Base-by-base conservation (phyloP, 108 stramenopile genomes). In the Skeletonema grethae region DNA sequence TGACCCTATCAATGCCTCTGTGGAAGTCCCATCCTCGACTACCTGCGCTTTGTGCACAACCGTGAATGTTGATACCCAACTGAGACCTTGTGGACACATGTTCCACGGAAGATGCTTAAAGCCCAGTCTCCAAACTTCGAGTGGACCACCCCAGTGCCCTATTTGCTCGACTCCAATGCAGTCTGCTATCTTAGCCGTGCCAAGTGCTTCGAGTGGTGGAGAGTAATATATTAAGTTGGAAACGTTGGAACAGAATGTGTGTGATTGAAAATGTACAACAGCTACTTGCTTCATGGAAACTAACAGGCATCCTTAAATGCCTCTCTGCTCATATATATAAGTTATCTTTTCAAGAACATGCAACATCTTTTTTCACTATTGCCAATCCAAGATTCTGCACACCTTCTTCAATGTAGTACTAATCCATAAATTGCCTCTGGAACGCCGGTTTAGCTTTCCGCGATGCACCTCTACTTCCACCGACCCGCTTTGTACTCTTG, bases 71-170 rank as follows among this genome's bases (percentile, higher is more conserved):
- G 93, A 97, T 76, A 97, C 96, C 12, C 96, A 95, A 64, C 79
- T 95, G 24, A 84, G 88, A 70, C 96, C 96, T 6, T 97, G 96
- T 70, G 93, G 93, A 20, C 91, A 91, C 68, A 90, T 94, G 88
- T 97, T 95, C 69, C 94, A 95, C 70, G 94, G 94, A 43, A 69
- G 83, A 8, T 97, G 96, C 73, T 80, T 97, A 63, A 90, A 92
- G 57, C 90, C 92, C 28, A 91, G 87, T 63, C 85, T 93, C 31
- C 88, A 91, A 66, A 77, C 80, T 56, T 74, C 87, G 1, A 61
- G 75, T 41, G 90, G 90, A 20, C 84, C 84, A 20, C 94, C 94
- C 20, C 90, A 80, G 63, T 95, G 94, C 78, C 94, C 94, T 20
- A 70, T 95, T 32, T 87, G 87, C 65, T 67, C 79, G 34, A 88